phyloP scores from a whole-genome alignment of 1,284 basidiomycete genomes.

The Acaromyces ingoldii region DNA sequence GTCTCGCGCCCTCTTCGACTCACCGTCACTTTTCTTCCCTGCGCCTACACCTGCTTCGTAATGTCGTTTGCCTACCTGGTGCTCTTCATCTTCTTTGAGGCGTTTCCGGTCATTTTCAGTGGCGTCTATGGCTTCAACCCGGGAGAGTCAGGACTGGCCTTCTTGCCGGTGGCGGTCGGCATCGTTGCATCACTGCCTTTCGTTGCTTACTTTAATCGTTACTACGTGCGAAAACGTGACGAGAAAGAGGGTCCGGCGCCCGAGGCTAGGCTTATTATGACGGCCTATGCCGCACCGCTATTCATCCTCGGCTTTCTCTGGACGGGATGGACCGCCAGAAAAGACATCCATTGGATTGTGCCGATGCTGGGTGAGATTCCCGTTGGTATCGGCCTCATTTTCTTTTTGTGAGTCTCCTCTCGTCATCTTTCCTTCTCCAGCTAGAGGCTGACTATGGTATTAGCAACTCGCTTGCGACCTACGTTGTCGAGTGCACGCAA shows the following conservation, averaged over 20 bases:
- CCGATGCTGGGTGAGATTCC: slow-evolving; percentile 17
- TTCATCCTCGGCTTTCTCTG: slow-evolving; percentile 14
- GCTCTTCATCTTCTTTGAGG: slow-evolving; percentile 32
- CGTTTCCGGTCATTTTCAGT: slow-evolving; percentile 26
- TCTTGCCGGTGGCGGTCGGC: slow-evolving; percentile 29
- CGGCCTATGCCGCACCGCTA: background rate
- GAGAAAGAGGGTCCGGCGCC: background rate
- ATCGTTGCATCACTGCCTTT: slow-evolving; percentile 19
- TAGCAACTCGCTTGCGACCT: slow-evolving; percentile 20
- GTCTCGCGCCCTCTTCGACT: slow-evolving; percentile 22
- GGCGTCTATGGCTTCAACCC: slow-evolving; percentile 28
- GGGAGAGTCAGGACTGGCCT: slow-evolving; percentile 23
- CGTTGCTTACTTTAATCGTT: slow-evolving; percentile 1
- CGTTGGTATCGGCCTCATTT: background rate
- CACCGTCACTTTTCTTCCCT: slow-evolving; percentile 21
- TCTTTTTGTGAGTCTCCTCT: background rate
- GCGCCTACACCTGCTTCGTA: slow-evolving; percentile 25
- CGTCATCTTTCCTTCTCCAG: background rate
- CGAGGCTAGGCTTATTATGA: background rate
- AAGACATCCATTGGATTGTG: slow-evolving; percentile 23
- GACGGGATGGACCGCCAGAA: slow-evolving; percentile 25
- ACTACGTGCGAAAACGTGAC: background rate
- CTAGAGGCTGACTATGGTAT: background rate
- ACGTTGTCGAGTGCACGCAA: slow-evolving; percentile 25
- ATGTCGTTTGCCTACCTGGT: slow-evolving; percentile 25